phyloP scores from a whole-genome alignment of 202 grass and related monocot species.

The Bolboschoenoplectus hybrid region DNA sequence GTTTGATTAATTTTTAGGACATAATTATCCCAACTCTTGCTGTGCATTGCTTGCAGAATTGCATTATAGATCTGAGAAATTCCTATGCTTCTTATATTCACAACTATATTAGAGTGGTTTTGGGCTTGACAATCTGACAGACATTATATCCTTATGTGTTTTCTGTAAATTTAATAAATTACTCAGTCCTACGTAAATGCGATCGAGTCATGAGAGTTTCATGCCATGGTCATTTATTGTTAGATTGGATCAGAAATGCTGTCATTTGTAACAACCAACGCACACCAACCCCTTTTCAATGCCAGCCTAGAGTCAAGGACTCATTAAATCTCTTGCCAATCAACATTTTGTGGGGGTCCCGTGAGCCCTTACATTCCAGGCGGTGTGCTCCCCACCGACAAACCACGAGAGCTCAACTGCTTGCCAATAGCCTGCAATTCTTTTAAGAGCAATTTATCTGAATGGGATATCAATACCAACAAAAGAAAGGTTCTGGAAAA shows the following conservation, averaged over 20 bases:
- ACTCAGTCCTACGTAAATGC: neutral
- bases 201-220: neutral
- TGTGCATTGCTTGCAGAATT: conserved; percentile 15
- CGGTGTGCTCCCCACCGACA: conserved; percentile 30
- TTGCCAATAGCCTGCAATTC: neutral
- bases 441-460: neutral
- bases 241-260: conserved; percentile 14
- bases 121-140: neutral
- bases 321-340: conserved; percentile 12
- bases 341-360: neutral
- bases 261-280: conserved; percentile 3
- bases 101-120: neutral
- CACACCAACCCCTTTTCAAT: conserved; percentile 28
- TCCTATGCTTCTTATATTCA: neutral
- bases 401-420: conserved; percentile 5
- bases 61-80: neutral
- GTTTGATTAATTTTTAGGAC: neutral
- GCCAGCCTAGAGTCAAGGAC: neutral
- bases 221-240: conserved; percentile 30
- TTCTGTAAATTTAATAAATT: conserved; percentile 7
- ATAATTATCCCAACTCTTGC: neutral
- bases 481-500: conserved; percentile 1
- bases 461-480: neutral
- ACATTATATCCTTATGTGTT: neutral
- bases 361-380: neutral